phyloP scores from a whole-genome alignment of 768 basidiomycete species.

The Lactifluus echinatus region DNA sequence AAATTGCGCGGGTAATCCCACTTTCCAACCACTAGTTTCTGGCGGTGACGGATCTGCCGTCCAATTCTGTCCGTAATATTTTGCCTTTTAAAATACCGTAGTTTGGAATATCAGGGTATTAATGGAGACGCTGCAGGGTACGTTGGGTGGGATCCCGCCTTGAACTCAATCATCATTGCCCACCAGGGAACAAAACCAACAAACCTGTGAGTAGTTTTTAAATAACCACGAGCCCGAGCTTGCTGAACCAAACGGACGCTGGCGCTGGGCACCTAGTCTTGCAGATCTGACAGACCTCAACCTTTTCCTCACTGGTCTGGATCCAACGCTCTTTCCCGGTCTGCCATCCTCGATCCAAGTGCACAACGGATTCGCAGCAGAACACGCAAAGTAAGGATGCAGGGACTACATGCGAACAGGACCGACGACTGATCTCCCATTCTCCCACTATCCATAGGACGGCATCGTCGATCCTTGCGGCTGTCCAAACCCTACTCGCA shows the following conservation, averaged over 20 bases:
- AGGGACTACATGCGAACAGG: not conserved
- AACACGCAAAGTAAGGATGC: conserved; percentile 31
- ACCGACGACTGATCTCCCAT: not conserved
- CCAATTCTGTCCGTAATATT: conserved; percentile 8
- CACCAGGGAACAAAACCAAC: conserved; percentile 56
- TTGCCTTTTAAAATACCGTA: conserved; percentile 18
- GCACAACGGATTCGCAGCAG: conserved; percentile 46
- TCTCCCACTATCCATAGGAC: conserved; percentile 23
- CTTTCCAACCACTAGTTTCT: conserved; percentile 36
- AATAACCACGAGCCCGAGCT: not conserved
- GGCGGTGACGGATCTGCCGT: conserved; percentile 23
- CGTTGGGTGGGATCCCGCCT: conserved; percentile 46
- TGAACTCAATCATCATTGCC: conserved; percentile 47
- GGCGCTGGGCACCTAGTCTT: not conserved
- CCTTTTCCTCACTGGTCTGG: conserved; percentile 32
- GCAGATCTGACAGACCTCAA: conserved; percentile 37
- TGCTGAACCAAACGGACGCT: not conserved
- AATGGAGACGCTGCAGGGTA: conserved; percentile 34
- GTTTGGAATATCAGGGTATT: conserved; percentile 29
- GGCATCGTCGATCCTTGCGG: conserved; percentile 36
- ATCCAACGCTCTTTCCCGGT: conserved; percentile 48
- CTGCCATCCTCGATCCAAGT: conserved; percentile 35
- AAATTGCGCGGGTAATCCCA: conserved; percentile 39
- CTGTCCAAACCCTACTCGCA: conserved; percentile 34
- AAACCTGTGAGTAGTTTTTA: conserved; percentile 34